Conservation (phyloP, 192 early-diverging fungal species). For the Coemansia guatemalensis region DNA sequence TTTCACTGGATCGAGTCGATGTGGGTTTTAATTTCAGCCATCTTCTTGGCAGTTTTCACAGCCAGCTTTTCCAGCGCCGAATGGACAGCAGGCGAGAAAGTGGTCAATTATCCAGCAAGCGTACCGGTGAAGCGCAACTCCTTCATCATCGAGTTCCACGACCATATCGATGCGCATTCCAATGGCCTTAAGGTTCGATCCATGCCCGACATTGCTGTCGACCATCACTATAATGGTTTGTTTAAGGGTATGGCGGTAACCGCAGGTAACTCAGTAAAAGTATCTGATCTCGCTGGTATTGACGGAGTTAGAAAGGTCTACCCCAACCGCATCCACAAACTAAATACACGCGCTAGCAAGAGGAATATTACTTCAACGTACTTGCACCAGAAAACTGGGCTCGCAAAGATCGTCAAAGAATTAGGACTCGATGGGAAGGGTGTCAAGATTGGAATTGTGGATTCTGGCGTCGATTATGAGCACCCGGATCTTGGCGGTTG, state of each 20-base stretch:
- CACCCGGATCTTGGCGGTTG: slow-evolving; percentile 68
- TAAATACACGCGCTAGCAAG: background rate
- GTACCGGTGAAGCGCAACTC: slow-evolving; percentile 14
- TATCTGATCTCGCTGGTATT: slow-evolving; percentile 20
- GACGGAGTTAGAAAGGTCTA: slow-evolving; percentile 29
- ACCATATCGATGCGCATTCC: background rate
- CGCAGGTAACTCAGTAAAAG: background rate
- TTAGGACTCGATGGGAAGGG: slow-evolving; percentile 62
- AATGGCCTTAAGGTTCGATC: slow-evolving; percentile 12
- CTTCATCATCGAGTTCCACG: slow-evolving; percentile 38
- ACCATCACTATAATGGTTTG: slow-evolving; percentile 13
- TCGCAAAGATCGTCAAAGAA: slow-evolving; percentile 44
- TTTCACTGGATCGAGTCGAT: too few species aligned
- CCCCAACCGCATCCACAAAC: slow-evolving; percentile 20
- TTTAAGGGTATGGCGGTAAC: slow-evolving; percentile 28
- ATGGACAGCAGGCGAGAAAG: too few species aligned
- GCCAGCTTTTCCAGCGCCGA: too few species aligned
- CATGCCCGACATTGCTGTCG: slow-evolving; percentile 13
- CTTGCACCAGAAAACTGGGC: slow-evolving; percentile 55
- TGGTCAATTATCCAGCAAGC: slow-evolving; percentile 14
- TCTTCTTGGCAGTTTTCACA: too few species aligned
- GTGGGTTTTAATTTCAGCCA: too few species aligned
- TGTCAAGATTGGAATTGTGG: slow-evolving; percentile 66
- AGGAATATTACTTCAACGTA: slow-evolving; percentile 6
- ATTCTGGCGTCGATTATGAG: slow-evolving; percentile 67